Evolutionary conservation across 306 rosid genomes (phyloP), one percentile per base, ranked within the genome.

Genomic region (Begonia fuchsioides): DNA sequence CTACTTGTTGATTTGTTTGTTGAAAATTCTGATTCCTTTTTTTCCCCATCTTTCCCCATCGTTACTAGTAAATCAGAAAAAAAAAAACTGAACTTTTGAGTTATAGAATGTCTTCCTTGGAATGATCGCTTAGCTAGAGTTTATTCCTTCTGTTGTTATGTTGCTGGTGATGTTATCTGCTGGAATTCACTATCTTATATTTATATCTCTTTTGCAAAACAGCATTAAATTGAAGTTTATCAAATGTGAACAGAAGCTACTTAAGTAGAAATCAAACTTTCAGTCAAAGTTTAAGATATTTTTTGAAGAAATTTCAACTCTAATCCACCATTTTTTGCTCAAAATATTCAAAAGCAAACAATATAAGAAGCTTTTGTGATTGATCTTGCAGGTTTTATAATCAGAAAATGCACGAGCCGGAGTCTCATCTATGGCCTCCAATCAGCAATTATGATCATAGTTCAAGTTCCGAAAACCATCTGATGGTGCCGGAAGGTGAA

Each of bases 401-500:
- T 32, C 71, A 68, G 46, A 63, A 70, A 47, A 70, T 43, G 51
- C 77, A 75, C 65, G 79, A 74, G 66, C 60, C 59, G 18, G 77
- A 61, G 61, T 66, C 80, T 32, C 53, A 50, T 59, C 48, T 39
- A 66, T 58, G 67, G 58, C 57, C 85, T 38, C 59, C 66, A 13
- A 52, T 20, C 17, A 63, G 57, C 62, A 69, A 59, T 50, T 59
- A 44, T 15, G 68, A 74, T 32, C 61, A 63, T 44, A 56, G 55
- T 16, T 57, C 68, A 39, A 72, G 61, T 56, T 62, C 90, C 12
- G 65, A 67, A 53, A 68, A 62, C 83, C 61, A 74, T 60, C 70
- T 69, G 26, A 62, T 76, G 47, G 53, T 54, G 53, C 79, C 58
- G 44, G 40, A 55, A 54, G 44, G 51, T 12, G 75, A 62, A 2